A percentile compares a stretch with the other conserved stretches of the same genome.
Conservation (phyloP, 192 early-diverging fungal genomes). For the Umbelopsis sp. region DNA sequence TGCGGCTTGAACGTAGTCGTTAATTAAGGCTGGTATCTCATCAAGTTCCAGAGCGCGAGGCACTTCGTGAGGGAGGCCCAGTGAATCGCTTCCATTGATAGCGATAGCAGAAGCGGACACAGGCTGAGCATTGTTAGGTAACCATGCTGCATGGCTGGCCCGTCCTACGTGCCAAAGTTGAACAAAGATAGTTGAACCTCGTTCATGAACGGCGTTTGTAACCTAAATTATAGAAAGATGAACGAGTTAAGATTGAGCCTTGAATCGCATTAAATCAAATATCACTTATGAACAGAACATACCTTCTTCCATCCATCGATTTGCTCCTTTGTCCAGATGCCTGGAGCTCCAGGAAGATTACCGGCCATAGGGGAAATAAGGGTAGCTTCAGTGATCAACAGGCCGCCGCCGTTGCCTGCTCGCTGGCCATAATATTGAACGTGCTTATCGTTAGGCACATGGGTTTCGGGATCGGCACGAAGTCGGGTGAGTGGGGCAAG, state of each 20-base stretch:
- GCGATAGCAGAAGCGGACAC: slow-evolving; percentile 23
- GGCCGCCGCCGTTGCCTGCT: slow-evolving; percentile 11
- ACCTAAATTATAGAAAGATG: slow-evolving; percentile 1
- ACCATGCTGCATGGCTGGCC: neutral
- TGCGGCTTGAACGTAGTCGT: slow-evolving; percentile 48
- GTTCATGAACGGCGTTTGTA: slow-evolving; percentile 57
- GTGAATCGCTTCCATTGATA: slow-evolving; percentile 7
- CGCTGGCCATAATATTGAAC: slow-evolving; percentile 19
- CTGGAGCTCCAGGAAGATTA: slow-evolving; percentile 29
- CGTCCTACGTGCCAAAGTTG: slow-evolving; percentile 56
- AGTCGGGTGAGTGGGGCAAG: slow-evolving; percentile 25
- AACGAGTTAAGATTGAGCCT: neutral
- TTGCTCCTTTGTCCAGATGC: slow-evolving; percentile 44
- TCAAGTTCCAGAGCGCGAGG: slow-evolving; percentile 16
- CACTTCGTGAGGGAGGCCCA: slow-evolving; percentile 10
- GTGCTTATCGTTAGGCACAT: slow-evolving; percentile 19
- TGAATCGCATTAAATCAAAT: too few species aligned
- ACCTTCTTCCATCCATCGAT: slow-evolving; percentile 51
- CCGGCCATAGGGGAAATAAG: slow-evolving; percentile 13
- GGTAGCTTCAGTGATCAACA: slow-evolving; percentile 28
- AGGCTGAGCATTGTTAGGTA: slow-evolving; percentile 12
- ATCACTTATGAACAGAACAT: too few species aligned
- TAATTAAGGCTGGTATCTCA: neutral
- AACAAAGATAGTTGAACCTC: slow-evolving; percentile 53
- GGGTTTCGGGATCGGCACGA: neutral